These are phyloP conservation scores for Filobasidium floriforme DNA, from an alignment of 768 basidiomycete genomes.

Conservation along the genomic window DNA sequence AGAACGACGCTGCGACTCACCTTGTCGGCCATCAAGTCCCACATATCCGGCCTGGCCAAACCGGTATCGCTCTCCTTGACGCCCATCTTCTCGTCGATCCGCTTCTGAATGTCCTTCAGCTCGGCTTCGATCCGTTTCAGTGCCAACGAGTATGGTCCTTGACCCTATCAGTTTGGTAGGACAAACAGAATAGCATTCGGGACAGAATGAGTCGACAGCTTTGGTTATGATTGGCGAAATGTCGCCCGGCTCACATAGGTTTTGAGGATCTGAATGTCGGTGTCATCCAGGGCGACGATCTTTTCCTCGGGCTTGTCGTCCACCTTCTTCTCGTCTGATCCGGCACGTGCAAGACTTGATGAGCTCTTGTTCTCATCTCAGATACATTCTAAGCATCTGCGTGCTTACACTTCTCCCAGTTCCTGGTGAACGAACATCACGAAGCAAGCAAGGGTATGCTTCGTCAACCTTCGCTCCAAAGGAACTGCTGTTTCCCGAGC, in stretches of 20 bases:
- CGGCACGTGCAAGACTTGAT: neutral
- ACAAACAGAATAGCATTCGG: conserved; percentile 11
- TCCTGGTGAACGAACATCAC: conserved; percentile 49
- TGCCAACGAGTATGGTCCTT: conserved; percentile 88
- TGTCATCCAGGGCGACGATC: conserved; percentile 91
- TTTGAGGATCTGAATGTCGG: conserved; percentile 97
- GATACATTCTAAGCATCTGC: neutral
- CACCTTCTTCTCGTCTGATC: conserved; percentile 14
- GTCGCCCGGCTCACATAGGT: conserved; percentile 62
- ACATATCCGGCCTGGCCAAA: conserved; percentile 88
- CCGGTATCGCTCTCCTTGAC: conserved; percentile 99
- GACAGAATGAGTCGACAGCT: neutral
- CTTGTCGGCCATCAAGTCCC: conserved; percentile 94
- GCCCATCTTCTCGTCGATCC: conserved; percentile 95
- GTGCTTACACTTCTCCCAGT: conserved; percentile 93
- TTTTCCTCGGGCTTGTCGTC: conserved; percentile 90
- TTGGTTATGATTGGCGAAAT: neutral
- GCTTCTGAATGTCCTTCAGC: conserved; percentile 91
- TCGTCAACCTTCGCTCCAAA: neutral
- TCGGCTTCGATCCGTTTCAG: conserved; percentile 84
- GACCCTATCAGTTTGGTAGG: conserved; percentile 56
- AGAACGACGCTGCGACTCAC: conserved; percentile 46
- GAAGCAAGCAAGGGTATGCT: neutral
- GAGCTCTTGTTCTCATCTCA: neutral
- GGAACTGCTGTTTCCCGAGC: neutral